These are phyloP conservation scores for Mucor indicus DNA, from an alignment of 371 early-diverging fungal genomes.

Conservation along the genomic window DNA sequence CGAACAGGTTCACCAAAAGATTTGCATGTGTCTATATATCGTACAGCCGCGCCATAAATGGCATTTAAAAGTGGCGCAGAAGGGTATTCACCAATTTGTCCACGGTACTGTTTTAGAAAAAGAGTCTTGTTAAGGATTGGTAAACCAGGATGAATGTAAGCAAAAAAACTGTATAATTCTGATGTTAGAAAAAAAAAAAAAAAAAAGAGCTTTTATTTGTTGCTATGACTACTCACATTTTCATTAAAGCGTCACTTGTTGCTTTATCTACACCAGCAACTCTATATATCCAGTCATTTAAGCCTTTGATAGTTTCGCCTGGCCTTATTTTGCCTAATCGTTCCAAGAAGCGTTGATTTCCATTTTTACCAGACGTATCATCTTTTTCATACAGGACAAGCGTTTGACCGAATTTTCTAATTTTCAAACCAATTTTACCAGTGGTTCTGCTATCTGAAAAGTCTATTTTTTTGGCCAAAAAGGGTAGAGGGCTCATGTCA, in stretches of 20 bases:
- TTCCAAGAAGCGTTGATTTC: constrained; percentile 4
- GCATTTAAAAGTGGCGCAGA: constrained; percentile 11
- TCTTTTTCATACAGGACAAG: constrained; percentile 20
- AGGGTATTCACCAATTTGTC: constrained; percentile 5
- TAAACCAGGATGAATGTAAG: constrained; percentile 16
- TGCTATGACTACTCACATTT: constrained; percentile 15
- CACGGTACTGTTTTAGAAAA: constrained; percentile 24
- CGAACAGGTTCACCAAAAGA: not conserved
- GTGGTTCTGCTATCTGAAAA: not conserved
- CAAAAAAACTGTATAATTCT: constrained; percentile 22
- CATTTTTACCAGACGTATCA: constrained; percentile 8
- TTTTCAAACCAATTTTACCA: not conserved
- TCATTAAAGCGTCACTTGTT: constrained; percentile 21
- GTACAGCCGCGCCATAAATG: constrained; percentile 18
- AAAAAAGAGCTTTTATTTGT: not conserved
- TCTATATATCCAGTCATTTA: constrained; percentile 22
- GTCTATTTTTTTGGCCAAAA: too few species aligned
- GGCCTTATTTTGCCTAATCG: constrained; percentile 1
- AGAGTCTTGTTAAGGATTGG: constrained; percentile 21
- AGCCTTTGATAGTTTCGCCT: not conserved
- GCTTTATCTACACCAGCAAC: constrained; percentile 19
- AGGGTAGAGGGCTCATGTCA: too few species aligned
- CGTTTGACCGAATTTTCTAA: constrained; percentile 14
- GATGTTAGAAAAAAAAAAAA: not conserved
- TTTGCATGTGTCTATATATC: constrained; percentile 7